phyloP scores from a whole-genome alignment of 2,329 filamentous ascomycete genomes.

The Trichoderma sp. region DNA sequence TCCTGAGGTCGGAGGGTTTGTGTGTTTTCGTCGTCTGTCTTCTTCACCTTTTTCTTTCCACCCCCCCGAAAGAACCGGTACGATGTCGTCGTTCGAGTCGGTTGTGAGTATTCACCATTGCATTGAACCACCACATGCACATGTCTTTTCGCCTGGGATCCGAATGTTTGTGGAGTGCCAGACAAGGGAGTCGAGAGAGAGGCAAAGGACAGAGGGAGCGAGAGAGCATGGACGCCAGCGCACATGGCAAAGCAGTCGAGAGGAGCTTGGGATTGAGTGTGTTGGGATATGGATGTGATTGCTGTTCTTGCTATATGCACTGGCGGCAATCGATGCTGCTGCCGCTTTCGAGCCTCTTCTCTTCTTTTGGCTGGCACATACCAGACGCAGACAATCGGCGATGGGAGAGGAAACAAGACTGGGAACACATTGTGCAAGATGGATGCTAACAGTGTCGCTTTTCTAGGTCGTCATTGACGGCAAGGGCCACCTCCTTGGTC shows the following conservation, averaged over 20 bases:
- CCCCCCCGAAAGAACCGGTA: slow-evolving; percentile 41
- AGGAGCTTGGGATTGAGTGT: slow-evolving; percentile 8
- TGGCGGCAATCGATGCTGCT: slow-evolving; percentile 5
- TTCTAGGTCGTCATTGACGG: slow-evolving; percentile 94
- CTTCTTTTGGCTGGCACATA: background rate
- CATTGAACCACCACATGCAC: slow-evolving; percentile 11
- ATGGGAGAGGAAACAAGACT: background rate
- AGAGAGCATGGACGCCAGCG: slow-evolving; percentile 7
- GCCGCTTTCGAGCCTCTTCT: slow-evolving; percentile 5
- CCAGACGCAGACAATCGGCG: background rate
- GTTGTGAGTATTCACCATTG: slow-evolving; percentile 57
- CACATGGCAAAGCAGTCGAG: background rate
- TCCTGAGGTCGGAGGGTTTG: slow-evolving; percentile 40
- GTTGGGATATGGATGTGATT: background rate
- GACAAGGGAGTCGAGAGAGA: background rate
- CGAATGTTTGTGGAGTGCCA: slow-evolving; percentile 14
- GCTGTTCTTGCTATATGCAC: background rate
- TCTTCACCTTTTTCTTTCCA: slow-evolving; percentile 32
- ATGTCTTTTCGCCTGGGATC: slow-evolving; percentile 16
- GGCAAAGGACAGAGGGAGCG: background rate
- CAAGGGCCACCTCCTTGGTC: slow-evolving; percentile 99
- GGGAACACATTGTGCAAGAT: background rate
- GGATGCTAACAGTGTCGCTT: slow-evolving; percentile 26
- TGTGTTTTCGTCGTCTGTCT: slow-evolving; percentile 36
- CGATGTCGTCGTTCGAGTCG: slow-evolving; percentile 69